A percentile compares a stretch with the other conserved stretches of the same genome.
These are phyloP conservation scores for Luffa aegyptiaca DNA, from an alignment of 306 rosid species.

Conservation along the genomic window DNA sequence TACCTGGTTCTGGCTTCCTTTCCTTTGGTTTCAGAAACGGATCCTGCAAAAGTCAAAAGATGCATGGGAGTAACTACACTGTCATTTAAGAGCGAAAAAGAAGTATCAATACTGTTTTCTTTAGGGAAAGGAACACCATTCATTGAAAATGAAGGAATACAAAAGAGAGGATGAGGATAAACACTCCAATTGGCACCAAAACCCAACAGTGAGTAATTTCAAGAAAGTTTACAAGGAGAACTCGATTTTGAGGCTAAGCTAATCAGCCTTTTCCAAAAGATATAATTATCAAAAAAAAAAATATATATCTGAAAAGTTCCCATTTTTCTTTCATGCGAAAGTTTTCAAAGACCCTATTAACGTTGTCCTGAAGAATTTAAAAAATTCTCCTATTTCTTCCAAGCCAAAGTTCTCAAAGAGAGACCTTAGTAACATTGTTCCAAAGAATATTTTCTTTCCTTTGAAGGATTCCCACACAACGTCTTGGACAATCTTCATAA, in stretches of 20 bases:
- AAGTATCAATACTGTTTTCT: background rate
- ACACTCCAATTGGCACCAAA: background rate
- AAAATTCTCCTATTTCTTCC: background rate
- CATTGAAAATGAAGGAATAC: background rate
- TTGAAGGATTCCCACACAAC: background rate
- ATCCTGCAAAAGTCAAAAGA: conserved; percentile 39
- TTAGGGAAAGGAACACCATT: background rate
- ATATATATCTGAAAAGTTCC: background rate
- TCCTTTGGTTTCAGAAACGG: conserved; percentile 34
- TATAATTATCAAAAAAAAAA: background rate
- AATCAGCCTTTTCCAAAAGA: background rate
- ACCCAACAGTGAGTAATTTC: background rate
- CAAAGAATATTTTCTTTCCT: background rate
- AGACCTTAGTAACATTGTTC: background rate
- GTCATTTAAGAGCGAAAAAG: background rate
- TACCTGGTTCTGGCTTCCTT: conserved; percentile 19
- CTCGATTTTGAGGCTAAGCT: background rate
- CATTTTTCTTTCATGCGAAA: background rate
- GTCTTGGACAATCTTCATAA: background rate
- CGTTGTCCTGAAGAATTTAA: background rate
- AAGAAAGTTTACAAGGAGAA: background rate
- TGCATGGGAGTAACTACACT: background rate
- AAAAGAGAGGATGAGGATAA: background rate
- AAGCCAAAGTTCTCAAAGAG: background rate
- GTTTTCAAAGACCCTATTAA: background rate